Percentiles rank a stretch among this genome's conserved stretches.
Evolutionary conservation across 2,329 filamentous ascomycete species (phyloP).

Genomic region (Clonostachys rhizophaga): DNA sequence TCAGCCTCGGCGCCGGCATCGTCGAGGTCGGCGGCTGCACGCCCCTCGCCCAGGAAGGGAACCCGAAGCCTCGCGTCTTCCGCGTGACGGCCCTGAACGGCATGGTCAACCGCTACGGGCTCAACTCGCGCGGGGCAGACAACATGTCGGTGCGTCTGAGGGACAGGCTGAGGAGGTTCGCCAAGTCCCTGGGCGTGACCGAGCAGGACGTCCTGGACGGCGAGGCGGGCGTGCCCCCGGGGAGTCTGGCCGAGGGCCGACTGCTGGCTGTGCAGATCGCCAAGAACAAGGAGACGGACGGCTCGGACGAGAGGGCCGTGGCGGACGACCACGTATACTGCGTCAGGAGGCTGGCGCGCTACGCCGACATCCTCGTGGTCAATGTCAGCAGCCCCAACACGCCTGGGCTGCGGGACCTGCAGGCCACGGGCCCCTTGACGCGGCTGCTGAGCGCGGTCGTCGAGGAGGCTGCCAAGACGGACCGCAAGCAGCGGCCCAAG

Average conservation of each 20-base stretch:
- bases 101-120: conserved; percentile 91
- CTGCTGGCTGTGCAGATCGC: conserved; percentile 88
- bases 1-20: conserved; percentile 78
- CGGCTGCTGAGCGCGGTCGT: conserved; percentile 80
- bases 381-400: conserved; percentile 98
- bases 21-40: conserved; percentile 93
- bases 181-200: conserved; percentile 63
- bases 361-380: conserved; percentile 94
- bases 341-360: conserved; percentile 75
- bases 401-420: conserved; percentile 80
- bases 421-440: conserved; percentile 79
- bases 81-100: conserved; percentile 78
- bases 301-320: conserved; percentile 78
- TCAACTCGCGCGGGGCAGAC: conserved; percentile 89
- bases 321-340: conserved; percentile 83
- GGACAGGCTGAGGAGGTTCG: conserved; percentile 73
- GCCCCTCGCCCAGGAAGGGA: conserved; percentile 81
- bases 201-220: conserved; percentile 75
- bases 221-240: conserved; percentile 69
- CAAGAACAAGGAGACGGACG: conserved; percentile 93
- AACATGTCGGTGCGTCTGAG: conserved; percentile 76
- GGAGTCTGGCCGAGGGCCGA: conserved; percentile 71
- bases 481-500: conserved; percentile 59
- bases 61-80: conserved; percentile 84
- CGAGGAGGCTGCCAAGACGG: conserved; percentile 63